Conservation (phyloP, 257 asterid genomes). For the Solanum pennellii region DNA sequence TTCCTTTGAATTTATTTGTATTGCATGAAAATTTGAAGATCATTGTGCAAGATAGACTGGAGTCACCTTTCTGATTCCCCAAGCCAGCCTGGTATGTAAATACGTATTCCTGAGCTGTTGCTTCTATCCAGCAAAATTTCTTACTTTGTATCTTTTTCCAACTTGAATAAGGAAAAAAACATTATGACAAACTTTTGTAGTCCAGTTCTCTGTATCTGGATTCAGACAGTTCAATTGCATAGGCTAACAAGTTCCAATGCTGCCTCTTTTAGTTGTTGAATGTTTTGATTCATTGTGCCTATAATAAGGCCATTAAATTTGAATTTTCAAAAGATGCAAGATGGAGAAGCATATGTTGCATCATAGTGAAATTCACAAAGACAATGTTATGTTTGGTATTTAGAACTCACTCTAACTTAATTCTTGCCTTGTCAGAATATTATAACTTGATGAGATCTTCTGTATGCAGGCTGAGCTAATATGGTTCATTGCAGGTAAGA, state of each 20-base stretch:
- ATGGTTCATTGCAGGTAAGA: conserved; percentile 10
- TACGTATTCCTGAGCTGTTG: background rate
- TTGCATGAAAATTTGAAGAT: background rate
- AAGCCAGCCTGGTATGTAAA: background rate
- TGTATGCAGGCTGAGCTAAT: background rate
- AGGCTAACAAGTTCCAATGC: background rate
- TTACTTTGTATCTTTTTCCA: background rate
- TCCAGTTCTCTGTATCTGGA: background rate
- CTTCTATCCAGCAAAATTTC: background rate
- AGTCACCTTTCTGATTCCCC: background rate
- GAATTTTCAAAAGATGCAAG: background rate
- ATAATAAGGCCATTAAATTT: background rate
- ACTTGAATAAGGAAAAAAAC: background rate
- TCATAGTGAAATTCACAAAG: background rate
- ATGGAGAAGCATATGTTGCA: background rate
- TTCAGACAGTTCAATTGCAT: background rate
- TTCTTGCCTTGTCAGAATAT: background rate
- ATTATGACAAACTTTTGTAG: background rate
- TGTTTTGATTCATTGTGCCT: background rate
- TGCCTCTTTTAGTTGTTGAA: background rate
- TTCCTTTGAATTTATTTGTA: background rate
- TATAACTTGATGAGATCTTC: background rate
- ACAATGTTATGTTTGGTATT: background rate
- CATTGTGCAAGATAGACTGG: background rate
- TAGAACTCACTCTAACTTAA: background rate